Percentiles rank a stretch among this genome's conserved stretches.
These are phyloP conservation scores for Pythium aquatile DNA, from an alignment of 352 stramenopile species.

Conservation along the genomic window DNA sequence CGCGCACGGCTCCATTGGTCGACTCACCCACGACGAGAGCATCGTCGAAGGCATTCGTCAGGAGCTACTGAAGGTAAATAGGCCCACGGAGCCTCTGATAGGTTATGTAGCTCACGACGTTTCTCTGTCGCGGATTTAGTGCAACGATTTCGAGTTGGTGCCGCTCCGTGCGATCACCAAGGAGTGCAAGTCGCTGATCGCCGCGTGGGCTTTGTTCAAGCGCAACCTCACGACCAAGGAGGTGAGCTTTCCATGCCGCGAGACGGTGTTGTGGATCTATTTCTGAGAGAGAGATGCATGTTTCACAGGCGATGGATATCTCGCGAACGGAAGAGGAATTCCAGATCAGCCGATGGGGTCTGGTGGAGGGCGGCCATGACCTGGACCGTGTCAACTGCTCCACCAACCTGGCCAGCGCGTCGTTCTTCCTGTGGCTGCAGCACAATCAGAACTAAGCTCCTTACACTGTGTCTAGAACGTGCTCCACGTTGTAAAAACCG, in stretches of 20 bases:
- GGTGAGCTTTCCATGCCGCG: slow-evolving; percentile 12
- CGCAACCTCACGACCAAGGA: slow-evolving; percentile 84
- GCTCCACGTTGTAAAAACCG: background rate
- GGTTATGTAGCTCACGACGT: background rate
- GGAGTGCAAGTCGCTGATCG: slow-evolving; percentile 89
- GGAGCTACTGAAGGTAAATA: slow-evolving; percentile 54
- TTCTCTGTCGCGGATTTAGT: slow-evolving; percentile 27
- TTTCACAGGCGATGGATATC: slow-evolving; percentile 63
- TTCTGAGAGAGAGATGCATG: background rate
- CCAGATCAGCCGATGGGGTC: slow-evolving; percentile 85
- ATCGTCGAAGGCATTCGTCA: slow-evolving; percentile 62
- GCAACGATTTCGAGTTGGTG: slow-evolving; percentile 75
- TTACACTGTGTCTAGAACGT: background rate
- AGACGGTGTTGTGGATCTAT: background rate
- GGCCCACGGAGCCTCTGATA: background rate
- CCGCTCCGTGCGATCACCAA: slow-evolving; percentile 73
- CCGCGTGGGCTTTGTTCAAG: slow-evolving; percentile 76
- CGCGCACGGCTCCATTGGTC: slow-evolving; percentile 73
- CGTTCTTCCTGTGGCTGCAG: slow-evolving; percentile 81
- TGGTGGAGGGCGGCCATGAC: slow-evolving; percentile 88
- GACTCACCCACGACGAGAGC: slow-evolving; percentile 56
- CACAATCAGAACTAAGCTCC: slow-evolving; percentile 41
- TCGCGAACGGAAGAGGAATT: slow-evolving; percentile 86
- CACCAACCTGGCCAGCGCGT: slow-evolving; percentile 81
- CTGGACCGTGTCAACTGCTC: slow-evolving; percentile 86